Base-by-base conservation (phyloP, 2,329 filamentous ascomycete genomes). In the Neonectria sp. region DNA sequence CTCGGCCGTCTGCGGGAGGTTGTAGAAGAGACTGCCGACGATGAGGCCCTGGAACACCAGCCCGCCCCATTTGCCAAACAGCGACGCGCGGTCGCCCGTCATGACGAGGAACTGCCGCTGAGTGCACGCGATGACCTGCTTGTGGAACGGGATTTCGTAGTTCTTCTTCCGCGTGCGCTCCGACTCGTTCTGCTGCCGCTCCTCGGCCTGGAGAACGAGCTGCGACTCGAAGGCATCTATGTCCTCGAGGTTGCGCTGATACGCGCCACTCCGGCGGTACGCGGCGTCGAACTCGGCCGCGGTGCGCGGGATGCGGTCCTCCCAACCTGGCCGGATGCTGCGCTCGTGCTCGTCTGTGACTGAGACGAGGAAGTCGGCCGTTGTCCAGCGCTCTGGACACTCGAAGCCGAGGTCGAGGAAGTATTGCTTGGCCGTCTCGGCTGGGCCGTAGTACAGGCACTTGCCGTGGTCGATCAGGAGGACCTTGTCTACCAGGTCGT, bases 61-160 rank as follows among this genome's bases (percentile, higher is more conserved):
- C 72, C 94, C 94, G 76, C 94, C 92, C 75, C 92, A 88, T 76
- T 96, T 96, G 25, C 93, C 95, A 75, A 91, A 91, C 0, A 96
- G 84, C 0, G 93, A 93, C 0, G 90, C 90, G 62, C 86, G 90
- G 79, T 97, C 93, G 46, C 94, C 93, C 76, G 89, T 88, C 31
- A 95, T 88, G 33, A 97, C 86, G 89, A 93, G 94, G 74, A 95
- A 92, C 78, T 97, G 93, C 21, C 94, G 89, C 65, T 90, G 86
- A 0, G 92, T 93, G 81, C 92, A 85, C 6, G 90, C 90, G 21
- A 88, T 75, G 5, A 96, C 91, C 79, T 97, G 94, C 25, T 90
- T 87, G 49, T 87, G 81, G 76, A 95, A 93, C 3, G 91, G 91
- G 37, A 96, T 89, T 0, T 93, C 95, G 78, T 95, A 96, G 21